phyloP scores from a whole-genome alignment of 768 basidiomycete genomes.

The Gelatoporia subvermispora region DNA sequence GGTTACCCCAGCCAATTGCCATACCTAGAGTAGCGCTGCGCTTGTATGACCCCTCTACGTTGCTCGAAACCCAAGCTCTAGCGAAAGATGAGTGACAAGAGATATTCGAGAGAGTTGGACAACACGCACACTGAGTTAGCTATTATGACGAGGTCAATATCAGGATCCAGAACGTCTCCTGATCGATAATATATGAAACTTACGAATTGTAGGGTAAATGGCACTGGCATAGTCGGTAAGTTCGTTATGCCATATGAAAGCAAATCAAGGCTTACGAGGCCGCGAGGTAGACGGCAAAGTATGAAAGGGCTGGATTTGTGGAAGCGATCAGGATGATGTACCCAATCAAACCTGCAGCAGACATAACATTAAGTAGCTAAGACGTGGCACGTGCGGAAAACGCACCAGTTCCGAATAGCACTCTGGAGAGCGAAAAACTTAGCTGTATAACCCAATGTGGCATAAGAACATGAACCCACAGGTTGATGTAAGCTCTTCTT shows the following conservation, averaged over 20 bases:
- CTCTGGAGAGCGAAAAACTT: constrained; percentile 10
- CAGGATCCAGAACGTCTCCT: not conserved
- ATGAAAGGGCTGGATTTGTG: constrained; percentile 55
- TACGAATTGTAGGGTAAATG: constrained; percentile 45
- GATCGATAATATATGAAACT: constrained; percentile 14
- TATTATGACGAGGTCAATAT: constrained; percentile 4
- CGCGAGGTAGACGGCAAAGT: constrained; percentile 69
- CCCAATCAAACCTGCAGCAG: constrained; percentile 39
- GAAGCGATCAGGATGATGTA: constrained; percentile 67
- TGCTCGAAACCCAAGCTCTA: constrained; percentile 69
- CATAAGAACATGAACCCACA: constrained; percentile 38
- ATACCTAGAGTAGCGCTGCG: constrained; percentile 65
- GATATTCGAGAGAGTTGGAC: constrained; percentile 1
- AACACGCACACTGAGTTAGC: constrained; percentile 43
- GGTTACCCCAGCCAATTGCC: constrained; percentile 66
- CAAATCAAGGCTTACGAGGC: constrained; percentile 48
- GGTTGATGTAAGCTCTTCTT: constrained; percentile 53
- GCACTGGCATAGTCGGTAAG: constrained; percentile 20
- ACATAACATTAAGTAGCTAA: not conserved
- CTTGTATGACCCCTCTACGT: constrained; percentile 72
- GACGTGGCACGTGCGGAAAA: too few relatives aligned
- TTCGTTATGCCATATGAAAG: not conserved
- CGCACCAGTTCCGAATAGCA: constrained; percentile 29
- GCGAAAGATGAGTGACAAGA: constrained; percentile 6
- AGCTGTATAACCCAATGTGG: not conserved